Conservation (phyloP, 2,329 filamentous ascomycete genomes). For the Trichoderma guizhouense region DNA sequence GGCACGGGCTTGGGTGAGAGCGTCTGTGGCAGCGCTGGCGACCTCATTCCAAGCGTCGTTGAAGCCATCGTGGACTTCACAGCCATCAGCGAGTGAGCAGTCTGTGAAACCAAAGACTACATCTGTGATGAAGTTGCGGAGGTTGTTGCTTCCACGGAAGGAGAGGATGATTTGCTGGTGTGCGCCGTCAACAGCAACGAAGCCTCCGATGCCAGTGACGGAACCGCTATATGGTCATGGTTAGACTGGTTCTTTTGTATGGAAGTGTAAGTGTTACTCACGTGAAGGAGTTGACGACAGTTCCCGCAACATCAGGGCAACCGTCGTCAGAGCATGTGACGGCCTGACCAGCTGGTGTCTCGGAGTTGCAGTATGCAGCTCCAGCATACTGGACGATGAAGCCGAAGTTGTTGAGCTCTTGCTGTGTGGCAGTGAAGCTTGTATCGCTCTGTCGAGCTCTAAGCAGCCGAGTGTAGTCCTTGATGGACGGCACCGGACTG, state of each 20-base stretch:
- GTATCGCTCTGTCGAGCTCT: conserved; percentile 28
- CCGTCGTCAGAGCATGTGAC: conserved; percentile 42
- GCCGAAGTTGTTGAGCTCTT: conserved; percentile 39
- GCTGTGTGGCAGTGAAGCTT: conserved; percentile 22
- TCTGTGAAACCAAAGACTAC: conserved; percentile 31
- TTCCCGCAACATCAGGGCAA: conserved; percentile 46
- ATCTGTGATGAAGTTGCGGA: conserved; percentile 62
- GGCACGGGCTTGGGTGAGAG: conserved; percentile 42
- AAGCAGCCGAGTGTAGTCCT: conserved; percentile 28
- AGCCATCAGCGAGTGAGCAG: conserved; percentile 38
- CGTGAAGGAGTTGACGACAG: conserved; percentile 42
- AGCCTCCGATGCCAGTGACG: conserved; percentile 46
- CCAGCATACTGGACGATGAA: conserved; percentile 52
- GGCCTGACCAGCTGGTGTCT: conserved; percentile 35
- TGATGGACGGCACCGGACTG: conserved; percentile 24
- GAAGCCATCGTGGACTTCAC: conserved; percentile 58
- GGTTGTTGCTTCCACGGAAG: conserved; percentile 55
- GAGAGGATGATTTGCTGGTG: conserved; percentile 56
- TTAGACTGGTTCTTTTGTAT: background rate
- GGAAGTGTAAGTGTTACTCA: conserved; percentile 24
- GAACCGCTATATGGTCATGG: conserved; percentile 33
- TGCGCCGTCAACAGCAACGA: conserved; percentile 48
- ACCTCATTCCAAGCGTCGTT: conserved; percentile 56
- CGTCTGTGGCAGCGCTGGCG: conserved; percentile 37
- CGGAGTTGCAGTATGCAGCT: conserved; percentile 53